A percentile compares a stretch with the other conserved stretches of the same genome.
phyloP scores from a whole-genome alignment of 306 rosid genomes.

The Acacia acuminata region DNA sequence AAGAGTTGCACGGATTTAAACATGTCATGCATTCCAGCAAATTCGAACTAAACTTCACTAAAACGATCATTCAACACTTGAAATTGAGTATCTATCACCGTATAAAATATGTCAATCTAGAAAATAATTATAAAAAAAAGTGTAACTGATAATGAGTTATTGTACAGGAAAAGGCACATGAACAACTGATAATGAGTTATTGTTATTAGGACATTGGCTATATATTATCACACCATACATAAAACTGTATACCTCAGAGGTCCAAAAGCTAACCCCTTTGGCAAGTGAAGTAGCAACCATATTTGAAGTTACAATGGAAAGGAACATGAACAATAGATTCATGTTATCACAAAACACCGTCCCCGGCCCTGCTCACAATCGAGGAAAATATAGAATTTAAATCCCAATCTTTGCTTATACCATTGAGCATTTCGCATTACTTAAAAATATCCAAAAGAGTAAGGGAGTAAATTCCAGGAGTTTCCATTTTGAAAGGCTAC shows the following conservation, averaged over 20 bases:
- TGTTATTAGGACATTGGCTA: too few species aligned
- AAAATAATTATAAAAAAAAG: too few species aligned
- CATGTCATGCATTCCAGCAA: too few species aligned
- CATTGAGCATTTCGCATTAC: not conserved
- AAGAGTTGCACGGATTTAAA: too few species aligned
- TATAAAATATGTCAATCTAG: too few species aligned
- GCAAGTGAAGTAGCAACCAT: constrained; percentile 45
- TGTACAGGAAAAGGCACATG: not conserved
- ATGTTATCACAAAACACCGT: constrained; percentile 42
- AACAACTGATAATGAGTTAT: not conserved
- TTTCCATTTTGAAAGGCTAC: too few species aligned
- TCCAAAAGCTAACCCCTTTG: constrained; percentile 32
- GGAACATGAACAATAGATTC: constrained; percentile 42
- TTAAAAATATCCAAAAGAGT: not conserved
- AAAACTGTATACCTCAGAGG: not conserved
- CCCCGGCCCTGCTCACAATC: constrained; percentile 37
- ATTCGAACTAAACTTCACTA: too few species aligned
- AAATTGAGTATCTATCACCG: too few species aligned
- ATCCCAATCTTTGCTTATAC: not conserved
- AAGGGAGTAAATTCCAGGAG: not conserved
- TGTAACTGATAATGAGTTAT: too few species aligned
- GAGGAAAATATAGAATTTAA: not conserved
- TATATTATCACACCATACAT: not conserved
- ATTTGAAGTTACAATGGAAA: constrained; percentile 42
- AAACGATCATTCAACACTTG: too few species aligned